These are phyloP conservation scores for Fusarium citri DNA, from an alignment of 2,329 filamentous ascomycete species.

Conservation along the genomic window DNA sequence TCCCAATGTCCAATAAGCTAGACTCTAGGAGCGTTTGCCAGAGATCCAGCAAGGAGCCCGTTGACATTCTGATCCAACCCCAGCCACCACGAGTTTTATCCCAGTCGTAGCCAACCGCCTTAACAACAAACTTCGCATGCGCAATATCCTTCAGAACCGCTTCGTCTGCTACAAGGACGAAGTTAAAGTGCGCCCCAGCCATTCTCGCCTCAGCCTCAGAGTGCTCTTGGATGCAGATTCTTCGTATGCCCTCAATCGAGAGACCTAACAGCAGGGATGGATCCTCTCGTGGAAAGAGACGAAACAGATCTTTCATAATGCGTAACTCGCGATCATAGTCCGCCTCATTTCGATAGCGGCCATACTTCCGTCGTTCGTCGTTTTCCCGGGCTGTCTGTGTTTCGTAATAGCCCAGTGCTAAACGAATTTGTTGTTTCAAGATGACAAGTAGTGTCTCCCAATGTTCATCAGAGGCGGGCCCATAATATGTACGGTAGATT, in stretches of 20 bases:
- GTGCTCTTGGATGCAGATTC: neutral
- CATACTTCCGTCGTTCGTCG: no score
- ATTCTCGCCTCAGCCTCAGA: neutral
- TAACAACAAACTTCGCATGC: neutral
- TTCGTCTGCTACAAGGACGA: constrained; percentile 14
- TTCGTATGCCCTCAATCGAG: neutral
- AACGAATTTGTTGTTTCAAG: neutral
- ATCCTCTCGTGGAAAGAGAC: neutral
- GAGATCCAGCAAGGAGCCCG: neutral
- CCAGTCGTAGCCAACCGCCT: constrained; percentile 1
- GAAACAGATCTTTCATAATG: constrained; percentile 2
- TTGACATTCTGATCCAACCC: neutral
- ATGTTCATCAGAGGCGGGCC: neutral
- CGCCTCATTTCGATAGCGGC: neutral
- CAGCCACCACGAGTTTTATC: neutral
- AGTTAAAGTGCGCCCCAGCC: neutral
- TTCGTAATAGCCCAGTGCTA: neutral
- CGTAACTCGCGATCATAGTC: neutral
- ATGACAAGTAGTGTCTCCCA: neutral
- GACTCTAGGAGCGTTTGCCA: neutral
- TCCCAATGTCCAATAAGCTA: fast-evolving
- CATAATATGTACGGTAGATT: neutral
- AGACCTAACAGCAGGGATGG: neutral
- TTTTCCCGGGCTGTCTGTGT: no score
- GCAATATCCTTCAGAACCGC: constrained; percentile 9